Evolutionary conservation across 177 flowering plant species (phyloP).

Genomic region (Tripterygium wilfordii): DNA sequence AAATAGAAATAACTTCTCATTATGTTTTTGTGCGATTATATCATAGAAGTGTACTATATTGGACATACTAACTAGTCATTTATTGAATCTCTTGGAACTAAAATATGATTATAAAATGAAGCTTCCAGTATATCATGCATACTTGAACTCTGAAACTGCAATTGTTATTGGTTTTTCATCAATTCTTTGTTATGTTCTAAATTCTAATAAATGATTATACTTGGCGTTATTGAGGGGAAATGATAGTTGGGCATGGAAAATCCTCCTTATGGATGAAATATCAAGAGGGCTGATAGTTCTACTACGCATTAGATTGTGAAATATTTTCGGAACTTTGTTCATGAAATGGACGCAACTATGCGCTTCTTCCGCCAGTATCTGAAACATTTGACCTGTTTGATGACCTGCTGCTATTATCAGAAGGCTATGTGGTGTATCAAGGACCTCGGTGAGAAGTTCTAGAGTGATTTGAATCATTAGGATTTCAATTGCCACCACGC

Average conservation of each 20-base stretch:
- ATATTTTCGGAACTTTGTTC: slow-evolving; percentile 70
- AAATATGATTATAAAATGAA: not conserved
- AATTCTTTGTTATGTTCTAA: not conserved
- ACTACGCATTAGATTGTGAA: slow-evolving; percentile 85
- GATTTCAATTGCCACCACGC: slow-evolving; percentile 73
- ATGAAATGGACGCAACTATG: slow-evolving; percentile 76
- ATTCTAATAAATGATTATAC: no score
- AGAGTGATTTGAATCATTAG: slow-evolving; percentile 71
- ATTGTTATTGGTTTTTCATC: not conserved
- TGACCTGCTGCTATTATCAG: slow-evolving; percentile 71
- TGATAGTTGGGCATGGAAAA: slow-evolving; percentile 76
- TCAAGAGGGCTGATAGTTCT: slow-evolving; percentile 77
- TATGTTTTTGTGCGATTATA: no score
- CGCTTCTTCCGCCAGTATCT: slow-evolving; percentile 94
- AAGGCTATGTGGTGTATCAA: slow-evolving; percentile 75
- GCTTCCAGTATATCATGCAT: not conserved
- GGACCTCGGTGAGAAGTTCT: slow-evolving; percentile 70
- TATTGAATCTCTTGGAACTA: not conserved
- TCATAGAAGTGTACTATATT: no score
- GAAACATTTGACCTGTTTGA: slow-evolving; percentile 90
- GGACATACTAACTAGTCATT: no score
- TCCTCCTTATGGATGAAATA: slow-evolving; percentile 76
- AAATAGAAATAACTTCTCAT: no score
- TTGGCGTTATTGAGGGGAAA: slow-evolving; percentile 43
- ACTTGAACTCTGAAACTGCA: not conserved